A percentile compares a stretch with the other conserved stretches of the same genome.
Conservation (phyloP, 257 asterid genomes). For the Solanum sparsipilum region DNA sequence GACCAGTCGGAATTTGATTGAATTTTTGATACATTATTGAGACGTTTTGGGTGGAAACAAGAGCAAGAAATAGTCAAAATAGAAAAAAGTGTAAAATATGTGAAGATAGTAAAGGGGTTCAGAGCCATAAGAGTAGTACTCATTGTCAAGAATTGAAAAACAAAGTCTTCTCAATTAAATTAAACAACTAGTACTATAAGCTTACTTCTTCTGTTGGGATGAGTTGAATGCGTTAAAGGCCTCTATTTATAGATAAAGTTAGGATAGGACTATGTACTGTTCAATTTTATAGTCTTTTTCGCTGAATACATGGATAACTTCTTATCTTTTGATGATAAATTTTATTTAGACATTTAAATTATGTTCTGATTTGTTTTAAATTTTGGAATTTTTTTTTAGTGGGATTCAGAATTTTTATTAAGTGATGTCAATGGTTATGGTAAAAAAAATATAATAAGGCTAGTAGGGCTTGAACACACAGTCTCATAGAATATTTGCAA, state of each 20-base stretch:
- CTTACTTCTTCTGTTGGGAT: not conserved
- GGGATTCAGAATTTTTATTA: too few relatives aligned
- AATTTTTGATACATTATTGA: conserved; percentile 28
- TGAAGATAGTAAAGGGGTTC: not conserved
- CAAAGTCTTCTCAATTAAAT: not conserved
- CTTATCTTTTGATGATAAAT: too few relatives aligned
- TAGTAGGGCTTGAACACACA: too few relatives aligned
- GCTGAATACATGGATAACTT: not conserved
- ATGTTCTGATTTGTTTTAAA: too few relatives aligned
- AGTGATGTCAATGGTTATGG: too few relatives aligned
- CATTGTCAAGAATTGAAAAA: conserved; percentile 1
- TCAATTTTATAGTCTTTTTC: not conserved
- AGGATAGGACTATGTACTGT: not conserved
- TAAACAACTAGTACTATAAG: not conserved
- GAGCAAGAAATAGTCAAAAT: conserved; percentile 21
- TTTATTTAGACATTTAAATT: too few relatives aligned
- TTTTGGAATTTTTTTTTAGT: too few relatives aligned
- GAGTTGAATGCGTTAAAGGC: not conserved
- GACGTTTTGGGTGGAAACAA: conserved; percentile 45
- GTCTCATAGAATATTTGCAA: too few relatives aligned
- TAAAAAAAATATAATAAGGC: too few relatives aligned
- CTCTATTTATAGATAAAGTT: not conserved
- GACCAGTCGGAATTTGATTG: conserved; percentile 46
- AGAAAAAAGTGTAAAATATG: conserved; percentile 19
- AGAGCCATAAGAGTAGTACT: conserved; percentile 18